phyloP scores from a whole-genome alignment of 495 filamentous ascomycete genomes.

The Penicillium goetzii region DNA sequence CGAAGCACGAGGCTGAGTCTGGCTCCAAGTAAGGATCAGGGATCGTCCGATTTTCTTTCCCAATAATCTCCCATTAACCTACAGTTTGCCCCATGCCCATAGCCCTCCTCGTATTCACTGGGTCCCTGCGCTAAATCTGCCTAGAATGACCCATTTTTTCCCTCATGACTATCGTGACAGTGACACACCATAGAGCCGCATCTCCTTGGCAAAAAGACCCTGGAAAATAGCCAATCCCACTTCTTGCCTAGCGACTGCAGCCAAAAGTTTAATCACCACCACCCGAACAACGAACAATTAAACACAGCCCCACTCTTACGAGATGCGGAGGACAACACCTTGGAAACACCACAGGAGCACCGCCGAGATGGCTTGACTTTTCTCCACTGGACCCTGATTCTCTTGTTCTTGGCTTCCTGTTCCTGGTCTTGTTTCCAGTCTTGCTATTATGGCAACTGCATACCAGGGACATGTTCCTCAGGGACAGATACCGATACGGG shows the following conservation, averaged over 20 bases:
- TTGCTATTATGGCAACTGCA: neutral
- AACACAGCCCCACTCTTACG: conserved; percentile 10
- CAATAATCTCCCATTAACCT: neutral
- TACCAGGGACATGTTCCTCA: neutral
- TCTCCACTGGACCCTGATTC: conserved; percentile 6
- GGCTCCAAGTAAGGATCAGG: neutral
- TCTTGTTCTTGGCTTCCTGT: neutral
- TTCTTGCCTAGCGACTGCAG: neutral
- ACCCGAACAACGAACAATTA: conserved; percentile 1
- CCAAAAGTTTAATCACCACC: neutral
- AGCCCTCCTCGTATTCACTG: conserved; percentile 2
- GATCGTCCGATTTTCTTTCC: conserved; percentile 3
- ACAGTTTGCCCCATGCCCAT: neutral
- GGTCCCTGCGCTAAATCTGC: neutral
- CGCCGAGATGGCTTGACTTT: neutral
- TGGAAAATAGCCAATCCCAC: neutral
- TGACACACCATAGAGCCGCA: conserved; percentile 2
- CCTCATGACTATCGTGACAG: neutral
- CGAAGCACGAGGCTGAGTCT: conserved; percentile 10
- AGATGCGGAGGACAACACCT: neutral
- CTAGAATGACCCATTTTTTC: conserved; percentile 2
- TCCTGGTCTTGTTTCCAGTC: neutral
- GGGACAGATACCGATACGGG: neutral
- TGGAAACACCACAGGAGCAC: neutral
- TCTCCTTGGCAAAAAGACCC: neutral